Percentiles rank a stretch among this genome's conserved stretches.
These are phyloP conservation scores for Cardamine resedifolia DNA, from an alignment of 345 rosid species.

Conservation along the genomic window DNA sequence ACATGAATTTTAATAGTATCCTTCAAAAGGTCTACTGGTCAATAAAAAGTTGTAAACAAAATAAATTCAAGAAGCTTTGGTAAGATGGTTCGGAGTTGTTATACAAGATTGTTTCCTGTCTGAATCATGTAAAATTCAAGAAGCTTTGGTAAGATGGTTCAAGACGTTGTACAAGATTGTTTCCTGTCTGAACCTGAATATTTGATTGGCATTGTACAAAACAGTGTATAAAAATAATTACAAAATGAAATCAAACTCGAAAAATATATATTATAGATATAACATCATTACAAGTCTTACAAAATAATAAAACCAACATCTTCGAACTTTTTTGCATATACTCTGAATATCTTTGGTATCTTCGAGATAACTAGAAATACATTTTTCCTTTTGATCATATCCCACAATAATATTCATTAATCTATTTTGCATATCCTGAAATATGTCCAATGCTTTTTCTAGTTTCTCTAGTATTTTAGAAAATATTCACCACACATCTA, in stretches of 20 bases:
- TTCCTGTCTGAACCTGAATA: no score
- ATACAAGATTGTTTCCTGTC: neutral
- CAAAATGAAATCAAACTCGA: no score
- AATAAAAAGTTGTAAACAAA: neutral
- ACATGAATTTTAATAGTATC: neutral
- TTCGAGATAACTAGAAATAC: neutral
- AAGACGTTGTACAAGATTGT: no score
- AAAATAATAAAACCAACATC: no score
- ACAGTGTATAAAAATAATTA: no score
- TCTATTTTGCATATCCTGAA: neutral
- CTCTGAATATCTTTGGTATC: no score
- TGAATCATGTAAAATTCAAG: neutral
- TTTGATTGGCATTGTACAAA: neutral
- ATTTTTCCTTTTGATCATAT: neutral
- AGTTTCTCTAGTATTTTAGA: neutral
- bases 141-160: no score
- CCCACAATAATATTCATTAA: neutral
- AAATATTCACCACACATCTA: accelerated
- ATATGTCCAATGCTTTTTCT: neutral
- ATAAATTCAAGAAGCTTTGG: neutral
- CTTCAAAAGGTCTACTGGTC: neutral
- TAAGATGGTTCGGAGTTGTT: neutral
- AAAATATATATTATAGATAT: no score
- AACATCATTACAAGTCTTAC: no score
- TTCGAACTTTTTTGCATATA: no score